Conservation (phyloP, 75 land plant species). For the Sequoia sempervirens region DNA sequence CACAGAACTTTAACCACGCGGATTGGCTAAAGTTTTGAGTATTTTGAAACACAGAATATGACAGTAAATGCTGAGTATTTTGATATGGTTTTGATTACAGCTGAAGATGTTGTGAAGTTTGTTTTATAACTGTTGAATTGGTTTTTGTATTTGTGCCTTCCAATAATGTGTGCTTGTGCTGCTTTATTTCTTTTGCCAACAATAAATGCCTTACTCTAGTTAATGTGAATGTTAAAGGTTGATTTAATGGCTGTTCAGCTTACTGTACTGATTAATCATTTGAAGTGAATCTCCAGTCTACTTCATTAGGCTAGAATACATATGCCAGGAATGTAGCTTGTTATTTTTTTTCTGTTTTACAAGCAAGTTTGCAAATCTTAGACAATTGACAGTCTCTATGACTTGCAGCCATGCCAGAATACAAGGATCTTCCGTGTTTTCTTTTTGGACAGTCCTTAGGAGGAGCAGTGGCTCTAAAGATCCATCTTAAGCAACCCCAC, state of each 20-base stretch:
- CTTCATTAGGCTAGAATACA: neutral
- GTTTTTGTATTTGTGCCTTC: neutral
- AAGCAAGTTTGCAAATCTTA: neutral
- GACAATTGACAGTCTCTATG: neutral
- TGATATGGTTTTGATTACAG: neutral
- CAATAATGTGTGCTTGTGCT: slow-evolving; percentile 2
- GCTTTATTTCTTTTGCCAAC: neutral
- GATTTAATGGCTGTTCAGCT: neutral
- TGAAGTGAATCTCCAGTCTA: too few relatives aligned
- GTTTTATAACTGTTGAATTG: neutral
- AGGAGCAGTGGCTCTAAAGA: slow-evolving; percentile 90
- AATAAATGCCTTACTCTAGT: neutral
- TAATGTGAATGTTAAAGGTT: neutral
- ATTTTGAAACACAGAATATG: too few relatives aligned
- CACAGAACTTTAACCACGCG: too few relatives aligned
- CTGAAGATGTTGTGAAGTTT: neutral
- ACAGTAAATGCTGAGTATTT: neutral
- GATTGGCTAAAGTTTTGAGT: too few relatives aligned
- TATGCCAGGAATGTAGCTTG: neutral
- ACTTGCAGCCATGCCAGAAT: slow-evolving; percentile 58
- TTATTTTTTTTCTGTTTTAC: neutral
- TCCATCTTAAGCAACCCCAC: slow-evolving; percentile 77
- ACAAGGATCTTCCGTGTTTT: slow-evolving; percentile 67
- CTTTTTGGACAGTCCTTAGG: slow-evolving; percentile 96
- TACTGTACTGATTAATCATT: neutral